Percentiles rank a stretch among this genome's conserved stretches.
phyloP scores from a whole-genome alignment of 164 flowering plant genomes.

The Vitis riparia region DNA sequence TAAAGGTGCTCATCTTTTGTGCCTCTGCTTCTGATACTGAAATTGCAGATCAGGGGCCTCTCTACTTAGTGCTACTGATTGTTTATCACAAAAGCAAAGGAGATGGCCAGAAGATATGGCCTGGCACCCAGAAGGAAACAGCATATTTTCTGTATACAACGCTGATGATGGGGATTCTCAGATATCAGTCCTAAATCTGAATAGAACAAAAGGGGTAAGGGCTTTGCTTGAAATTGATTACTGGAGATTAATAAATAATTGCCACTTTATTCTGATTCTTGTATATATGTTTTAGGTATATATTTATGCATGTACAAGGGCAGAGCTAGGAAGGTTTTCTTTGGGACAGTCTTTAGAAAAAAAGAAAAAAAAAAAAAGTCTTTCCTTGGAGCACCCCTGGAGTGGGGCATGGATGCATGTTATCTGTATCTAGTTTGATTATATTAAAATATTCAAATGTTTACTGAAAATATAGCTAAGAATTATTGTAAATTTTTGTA shows the following conservation, averaged over 20 bases:
- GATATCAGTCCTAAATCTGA: slow-evolving; percentile 65
- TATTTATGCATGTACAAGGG: not conserved
- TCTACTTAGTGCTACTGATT: slow-evolving; percentile 59
- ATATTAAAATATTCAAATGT: too few species aligned
- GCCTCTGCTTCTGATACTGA: slow-evolving; percentile 6
- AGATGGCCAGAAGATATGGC: slow-evolving; percentile 97
- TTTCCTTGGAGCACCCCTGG: too few species aligned
- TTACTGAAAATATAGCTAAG: too few species aligned
- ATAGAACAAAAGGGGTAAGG: slow-evolving; percentile 58
- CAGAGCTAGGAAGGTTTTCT: not conserved
- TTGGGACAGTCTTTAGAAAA: not conserved
- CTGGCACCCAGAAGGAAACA: slow-evolving; percentile 90
- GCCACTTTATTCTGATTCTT: not conserved
- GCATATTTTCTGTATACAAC: slow-evolving; percentile 58
- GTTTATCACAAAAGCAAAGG: slow-evolving; percentile 68
- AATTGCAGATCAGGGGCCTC: slow-evolving; percentile 66
- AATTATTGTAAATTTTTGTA: too few species aligned
- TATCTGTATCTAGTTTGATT: too few species aligned
- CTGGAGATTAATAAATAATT: not conserved
- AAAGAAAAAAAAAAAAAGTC: not conserved
- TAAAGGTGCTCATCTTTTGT: not conserved
- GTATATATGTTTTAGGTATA: not conserved
- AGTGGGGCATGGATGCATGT: too few species aligned
- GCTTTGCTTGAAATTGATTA: not conserved
- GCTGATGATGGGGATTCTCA: slow-evolving; percentile 94